phyloP scores from a whole-genome alignment of 768 basidiomycete genomes.

The Antrodiella citrinella region DNA sequence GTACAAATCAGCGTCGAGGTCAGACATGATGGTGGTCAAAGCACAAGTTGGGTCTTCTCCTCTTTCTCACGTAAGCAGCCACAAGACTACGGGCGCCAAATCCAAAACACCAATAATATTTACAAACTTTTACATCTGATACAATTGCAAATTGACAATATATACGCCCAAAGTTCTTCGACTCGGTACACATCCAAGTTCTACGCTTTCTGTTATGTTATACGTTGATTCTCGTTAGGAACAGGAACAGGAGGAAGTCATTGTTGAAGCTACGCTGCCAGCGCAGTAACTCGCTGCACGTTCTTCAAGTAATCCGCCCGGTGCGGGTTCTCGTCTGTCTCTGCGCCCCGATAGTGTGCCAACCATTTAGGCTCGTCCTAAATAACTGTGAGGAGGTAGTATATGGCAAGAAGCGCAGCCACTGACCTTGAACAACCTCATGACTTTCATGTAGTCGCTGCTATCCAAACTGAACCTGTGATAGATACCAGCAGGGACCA shows the following conservation, averaged over 20 bases:
- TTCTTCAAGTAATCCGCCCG: constrained; percentile 53
- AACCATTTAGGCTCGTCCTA: constrained; percentile 92
- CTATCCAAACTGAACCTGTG: constrained; percentile 91
- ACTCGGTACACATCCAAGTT: no score
- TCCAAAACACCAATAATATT: no score
- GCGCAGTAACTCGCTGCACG: constrained; percentile 18
- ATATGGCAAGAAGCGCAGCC: no score
- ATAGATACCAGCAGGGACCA: constrained; percentile 87
- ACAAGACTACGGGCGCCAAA: neutral
- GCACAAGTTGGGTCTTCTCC: neutral
- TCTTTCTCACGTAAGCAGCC: neutral
- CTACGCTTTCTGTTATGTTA: no score
- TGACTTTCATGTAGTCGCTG: constrained; percentile 60
- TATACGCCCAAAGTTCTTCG: no score
- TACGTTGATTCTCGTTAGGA: no score
- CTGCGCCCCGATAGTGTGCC: constrained; percentile 55
- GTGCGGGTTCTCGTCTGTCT: constrained; percentile 58
- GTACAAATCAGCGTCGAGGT: constrained; percentile 86
- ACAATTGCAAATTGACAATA: no score
- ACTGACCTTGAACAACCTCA: constrained; percentile 78
- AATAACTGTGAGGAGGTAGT: neutral
- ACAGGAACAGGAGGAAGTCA: no score
- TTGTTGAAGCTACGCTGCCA: neutral
- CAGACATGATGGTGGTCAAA: constrained; percentile 57
- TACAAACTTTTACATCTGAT: no score